Percentiles rank a stretch among this genome's conserved stretches.
Conservation (phyloP, 2,329 filamentous ascomycete species). For the Tympanopsis confertula region DNA sequence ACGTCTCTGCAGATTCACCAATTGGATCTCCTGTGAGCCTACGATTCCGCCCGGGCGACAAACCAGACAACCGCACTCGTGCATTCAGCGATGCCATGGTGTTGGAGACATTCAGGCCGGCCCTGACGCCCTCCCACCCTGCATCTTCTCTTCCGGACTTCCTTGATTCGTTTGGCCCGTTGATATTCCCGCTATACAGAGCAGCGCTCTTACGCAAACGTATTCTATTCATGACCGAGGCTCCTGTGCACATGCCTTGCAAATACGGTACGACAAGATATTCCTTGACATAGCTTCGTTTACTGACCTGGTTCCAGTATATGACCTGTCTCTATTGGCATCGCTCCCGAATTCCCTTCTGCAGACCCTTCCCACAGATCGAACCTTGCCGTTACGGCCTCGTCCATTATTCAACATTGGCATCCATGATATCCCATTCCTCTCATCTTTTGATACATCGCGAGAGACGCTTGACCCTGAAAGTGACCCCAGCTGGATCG, state of each 20-base stretch:
- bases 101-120: slow-evolving; percentile 20
- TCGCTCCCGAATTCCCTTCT: background rate
- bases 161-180: background rate
- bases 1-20: slow-evolving; percentile 1
- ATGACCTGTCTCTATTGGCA: background rate
- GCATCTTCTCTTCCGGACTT: slow-evolving; percentile 1
- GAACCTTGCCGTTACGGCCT: background rate
- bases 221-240: background rate
- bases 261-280: background rate
- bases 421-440: slow-evolving; percentile 1
- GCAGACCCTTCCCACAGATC: background rate
- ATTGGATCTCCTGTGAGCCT: slow-evolving; percentile 1
- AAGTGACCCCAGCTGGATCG: background rate
- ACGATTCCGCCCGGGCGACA: slow-evolving; percentile 6
- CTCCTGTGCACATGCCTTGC: background rate
- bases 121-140: background rate
- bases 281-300: background rate
- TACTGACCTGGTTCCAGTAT: background rate
- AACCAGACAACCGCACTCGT: slow-evolving; percentile 17
- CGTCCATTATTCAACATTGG: background rate
- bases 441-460: background rate
- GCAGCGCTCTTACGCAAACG: background rate
- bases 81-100: slow-evolving; percentile 27
- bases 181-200: slow-evolving; percentile 1
- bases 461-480: background rate